These are phyloP conservation scores for Ogataea salicorniae DNA, from an alignment of 805 yeast genomes.

Conservation along the genomic window DNA sequence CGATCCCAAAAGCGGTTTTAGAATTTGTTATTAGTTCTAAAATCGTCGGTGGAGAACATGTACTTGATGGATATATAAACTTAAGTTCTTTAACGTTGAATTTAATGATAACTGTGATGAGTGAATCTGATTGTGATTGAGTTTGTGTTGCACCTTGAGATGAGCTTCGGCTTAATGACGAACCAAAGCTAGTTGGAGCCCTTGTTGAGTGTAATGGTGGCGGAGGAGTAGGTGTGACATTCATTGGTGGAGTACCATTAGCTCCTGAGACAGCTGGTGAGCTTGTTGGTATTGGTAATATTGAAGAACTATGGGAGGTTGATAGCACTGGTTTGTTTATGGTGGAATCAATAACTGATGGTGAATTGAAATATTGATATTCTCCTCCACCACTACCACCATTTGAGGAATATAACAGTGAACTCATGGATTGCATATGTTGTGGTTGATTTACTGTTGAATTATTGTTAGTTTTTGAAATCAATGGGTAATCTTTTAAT, in stretches of 20 bases:
- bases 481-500: slow-evolving; percentile 59
- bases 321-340: slow-evolving; percentile 11
- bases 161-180: background rate
- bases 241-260: background rate
- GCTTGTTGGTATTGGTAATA: slow-evolving; percentile 4
- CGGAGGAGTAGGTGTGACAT: slow-evolving; percentile 2
- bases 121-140: slow-evolving; percentile 19
- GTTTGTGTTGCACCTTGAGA: background rate
- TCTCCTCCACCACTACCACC: background rate
- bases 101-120: slow-evolving; percentile 37
- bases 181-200: background rate
- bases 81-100: slow-evolving; percentile 53
- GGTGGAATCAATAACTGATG: slow-evolving; percentile 15
- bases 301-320: slow-evolving; percentile 3
- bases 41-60: slow-evolving; percentile 76
- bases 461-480: slow-evolving; percentile 30
- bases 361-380: slow-evolving; percentile 3
- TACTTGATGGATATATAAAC: slow-evolving; percentile 58
- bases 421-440: slow-evolving; percentile 2
- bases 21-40: slow-evolving; percentile 77
- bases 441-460: slow-evolving; percentile 1
- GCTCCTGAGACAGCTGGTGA: slow-evolving; percentile 2
- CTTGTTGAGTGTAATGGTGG: slow-evolving; percentile 5
- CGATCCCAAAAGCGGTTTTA: slow-evolving; percentile 61
- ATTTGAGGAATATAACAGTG: slow-evolving; percentile 4